Base-by-base conservation (phyloP, 805 yeast species). In the Metschnikowia reukaufii region DNA sequence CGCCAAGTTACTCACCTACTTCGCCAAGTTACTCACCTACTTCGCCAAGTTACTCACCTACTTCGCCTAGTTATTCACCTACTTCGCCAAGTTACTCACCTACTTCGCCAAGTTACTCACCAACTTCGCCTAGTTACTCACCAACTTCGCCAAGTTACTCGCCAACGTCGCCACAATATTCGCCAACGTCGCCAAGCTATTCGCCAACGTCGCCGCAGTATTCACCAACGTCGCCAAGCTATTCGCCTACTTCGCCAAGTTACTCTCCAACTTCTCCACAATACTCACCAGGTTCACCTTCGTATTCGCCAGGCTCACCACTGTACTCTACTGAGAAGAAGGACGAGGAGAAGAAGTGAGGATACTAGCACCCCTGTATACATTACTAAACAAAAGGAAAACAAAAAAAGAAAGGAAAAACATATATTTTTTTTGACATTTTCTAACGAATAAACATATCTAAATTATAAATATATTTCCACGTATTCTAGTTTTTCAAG, bases 161-260 rank as follows among this genome's bases (percentile, higher is more conserved):
- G 10, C 63, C 63, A 19, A 60, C 63, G 6, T 57, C 61, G 19
- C 63, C 63, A 20, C 36, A 44, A n/a, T 59, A 59, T 51, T 59
- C 63, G 4, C 63, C 63, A 29, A 59, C 63, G n/a, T 51, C 54
- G 44, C 58, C 58, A 13, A 34, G 39, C n/a, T 55, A 55, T 50
- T 48, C 54, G 39, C 58, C 58, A 23, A 54, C 57, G 20, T 51
- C 57, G 33, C 58, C 58, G 17, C 23, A 37, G 15, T 60, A 64
- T 54, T 62, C 66, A 13, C 68, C 68, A 31, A 62, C 67, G 2
- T 78, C 84, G 1, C 75, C 67, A 39, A 30, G 42, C 2, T 85
- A 84, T 62, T 70, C 79, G 8, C 90, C 90, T 35, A 81, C 86
- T 0, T 77, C 83, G 2, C 68, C 68, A 32, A 35, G 20, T n/a